phyloP scores from a whole-genome alignment of 176 grass and related monocot genomes.

The Cenchrus fungigraminus region DNA sequence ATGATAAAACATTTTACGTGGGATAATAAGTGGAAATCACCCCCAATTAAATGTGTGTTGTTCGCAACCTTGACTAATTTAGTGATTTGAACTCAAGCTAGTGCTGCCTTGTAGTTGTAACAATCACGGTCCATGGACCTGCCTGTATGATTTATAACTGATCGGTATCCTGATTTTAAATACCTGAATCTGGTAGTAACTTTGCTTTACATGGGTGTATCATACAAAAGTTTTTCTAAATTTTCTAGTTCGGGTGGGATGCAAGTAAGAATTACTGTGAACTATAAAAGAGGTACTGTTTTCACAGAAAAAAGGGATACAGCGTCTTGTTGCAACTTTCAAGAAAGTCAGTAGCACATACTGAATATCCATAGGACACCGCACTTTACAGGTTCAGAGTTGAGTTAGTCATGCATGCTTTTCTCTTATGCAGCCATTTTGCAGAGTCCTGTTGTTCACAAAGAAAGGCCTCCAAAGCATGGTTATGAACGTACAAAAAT shows the following conservation, averaged over 20 bases:
- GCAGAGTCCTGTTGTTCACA: conserved; percentile 61
- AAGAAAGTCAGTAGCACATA: background rate
- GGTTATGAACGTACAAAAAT: conserved; percentile 77
- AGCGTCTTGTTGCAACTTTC: background rate
- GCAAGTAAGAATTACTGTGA: background rate
- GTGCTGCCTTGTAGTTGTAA: background rate
- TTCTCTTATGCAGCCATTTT: conserved; percentile 69
- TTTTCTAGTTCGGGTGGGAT: background rate
- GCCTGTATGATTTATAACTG: background rate
- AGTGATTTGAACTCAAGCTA: background rate
- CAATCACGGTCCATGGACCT: too few species aligned
- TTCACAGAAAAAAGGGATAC: background rate
- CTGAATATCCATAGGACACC: background rate
- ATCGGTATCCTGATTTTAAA: background rate
- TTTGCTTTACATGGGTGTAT: background rate
- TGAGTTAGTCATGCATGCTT: conserved; percentile 29
- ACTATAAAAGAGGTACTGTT: background rate
- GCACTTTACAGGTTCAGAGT: conserved; percentile 1
- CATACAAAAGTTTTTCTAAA: background rate
- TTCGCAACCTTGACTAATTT: background rate
- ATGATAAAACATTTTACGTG: background rate
- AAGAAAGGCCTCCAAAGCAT: conserved; percentile 59
- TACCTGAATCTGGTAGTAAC: background rate
- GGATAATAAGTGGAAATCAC: background rate
- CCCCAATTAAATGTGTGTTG: background rate